Percentiles rank a stretch among this genome's conserved stretches.
Conservation (phyloP, 176 grass and related monocot genomes). For the Urochloa ruziziensis region DNA sequence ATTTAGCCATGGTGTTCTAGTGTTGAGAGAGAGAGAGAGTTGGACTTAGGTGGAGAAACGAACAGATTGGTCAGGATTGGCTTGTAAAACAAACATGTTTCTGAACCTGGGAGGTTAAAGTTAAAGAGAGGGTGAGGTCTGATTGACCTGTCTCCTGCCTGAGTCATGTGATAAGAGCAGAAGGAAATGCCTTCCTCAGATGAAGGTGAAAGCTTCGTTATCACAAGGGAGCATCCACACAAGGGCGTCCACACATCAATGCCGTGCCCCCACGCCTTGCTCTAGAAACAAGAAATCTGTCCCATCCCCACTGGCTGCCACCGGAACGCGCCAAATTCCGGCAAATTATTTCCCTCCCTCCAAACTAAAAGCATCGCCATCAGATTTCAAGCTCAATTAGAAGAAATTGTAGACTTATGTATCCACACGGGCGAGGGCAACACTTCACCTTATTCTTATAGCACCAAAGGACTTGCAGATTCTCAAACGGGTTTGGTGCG, state of each 20-base stretch:
- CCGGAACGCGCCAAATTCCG: background rate
- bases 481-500: background rate
- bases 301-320: slow-evolving; percentile 10
- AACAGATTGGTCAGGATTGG: background rate
- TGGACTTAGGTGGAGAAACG: no score
- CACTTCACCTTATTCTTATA: background rate
- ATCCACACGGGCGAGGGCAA: background rate
- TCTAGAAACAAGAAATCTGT: slow-evolving; percentile 53
- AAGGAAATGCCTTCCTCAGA: slow-evolving; percentile 25
- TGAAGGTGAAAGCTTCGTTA: slow-evolving; percentile 35
- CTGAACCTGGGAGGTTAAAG: background rate
- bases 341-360: slow-evolving; percentile 27
- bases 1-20: background rate
- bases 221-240: no score
- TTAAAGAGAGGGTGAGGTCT: background rate
- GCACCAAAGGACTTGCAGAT: background rate
- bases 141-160: background rate
- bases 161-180: slow-evolving; percentile 25
- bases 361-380: slow-evolving; percentile 34
- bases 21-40: background rate
- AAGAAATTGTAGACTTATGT: background rate
- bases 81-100: background rate
- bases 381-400: slow-evolving; percentile 4
- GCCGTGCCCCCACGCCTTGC: slow-evolving; percentile 10
- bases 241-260: slow-evolving; percentile 9